phyloP scores from a whole-genome alignment of 371 early-diverging fungal genomes.

The Parasitella parasitica region DNA sequence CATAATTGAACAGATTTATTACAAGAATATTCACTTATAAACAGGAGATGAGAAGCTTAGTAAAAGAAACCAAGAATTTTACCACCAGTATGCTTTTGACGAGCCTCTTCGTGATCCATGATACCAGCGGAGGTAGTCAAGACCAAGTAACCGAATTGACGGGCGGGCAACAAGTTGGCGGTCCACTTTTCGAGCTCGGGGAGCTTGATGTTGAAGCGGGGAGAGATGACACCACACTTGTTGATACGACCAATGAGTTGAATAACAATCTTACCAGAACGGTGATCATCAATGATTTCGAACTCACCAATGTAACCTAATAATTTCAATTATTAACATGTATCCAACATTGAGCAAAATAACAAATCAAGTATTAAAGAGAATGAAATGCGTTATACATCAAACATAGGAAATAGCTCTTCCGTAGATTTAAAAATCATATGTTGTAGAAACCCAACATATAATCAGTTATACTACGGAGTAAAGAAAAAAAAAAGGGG shows the following conservation, averaged over 20 bases:
- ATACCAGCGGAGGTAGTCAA: constrained; percentile 99
- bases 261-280: constrained; percentile 98
- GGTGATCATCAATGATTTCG: constrained; percentile 98
- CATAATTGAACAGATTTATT: background rate
- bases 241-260: constrained; percentile 99
- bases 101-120: constrained; percentile 99
- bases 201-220: constrained; percentile 98
- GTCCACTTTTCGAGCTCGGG: constrained; percentile 97
- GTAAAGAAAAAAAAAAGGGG: background rate
- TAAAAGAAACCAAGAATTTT: constrained; percentile 86
- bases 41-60: background rate
- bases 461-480: constrained; percentile 75
- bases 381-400: constrained; percentile 32
- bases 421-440: constrained; percentile 76
- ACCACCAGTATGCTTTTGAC: constrained; percentile 98
- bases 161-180: constrained; percentile 97
- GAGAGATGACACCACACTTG: constrained; percentile 99
- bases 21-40: background rate
- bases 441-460: constrained; percentile 43
- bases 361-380: constrained; percentile 2
- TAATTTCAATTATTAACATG: background rate
- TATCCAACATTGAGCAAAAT: constrained; percentile 9
- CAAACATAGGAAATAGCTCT: constrained; percentile 41
- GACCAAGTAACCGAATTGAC: constrained; percentile 99
- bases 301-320: constrained; percentile 99